Evolutionary conservation across 1,284 basidiomycete genomes (phyloP), one percentile per base, ranked within the genome.

Genomic region (Schizophyllum amplum): DNA sequence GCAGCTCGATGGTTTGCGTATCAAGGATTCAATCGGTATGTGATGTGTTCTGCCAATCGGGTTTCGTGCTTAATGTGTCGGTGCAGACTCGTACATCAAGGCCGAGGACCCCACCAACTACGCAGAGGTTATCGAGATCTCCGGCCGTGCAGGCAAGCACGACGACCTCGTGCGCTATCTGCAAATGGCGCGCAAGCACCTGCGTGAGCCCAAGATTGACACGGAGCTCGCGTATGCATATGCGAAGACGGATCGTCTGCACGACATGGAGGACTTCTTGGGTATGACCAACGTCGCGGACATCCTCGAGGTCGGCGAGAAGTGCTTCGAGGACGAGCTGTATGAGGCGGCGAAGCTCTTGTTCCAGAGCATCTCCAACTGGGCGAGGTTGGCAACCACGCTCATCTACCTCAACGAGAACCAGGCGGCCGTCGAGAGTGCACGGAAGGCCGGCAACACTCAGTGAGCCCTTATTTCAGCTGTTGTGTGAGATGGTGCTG

Each of bases 181-280:
- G 23, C 97, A 99, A 73, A 99, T 99, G 97, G 94, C 97, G n/a
- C 88, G 97, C 71, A 99, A 98, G 79, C 87, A 91, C 56, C 83
- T 98, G 22, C 87, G 97, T 54, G 97, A 99, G 74, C 97, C 97
- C 53, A 94, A 87, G 77, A 96, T 99, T 66, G 97, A 99, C 71
- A 99, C 97, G 15, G 94, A 98, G 74, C 78, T 98, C 46, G 94
- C 94, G 7, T 95, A 97, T 68, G 92, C 94, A 1, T 98, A 97
- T 70, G 95, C 95, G 49, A 96, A 96, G 80, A 98, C 95, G 1
- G 95, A 98, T 70, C 87, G 94, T 59, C 75, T 98, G 22, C 94
- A 97, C 69, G 97, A 98, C 68, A 99, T 99, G 97, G 97, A 99
- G 69, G 97, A 99, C 76, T 99, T 99, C 84, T 76, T 99, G 60